Evolutionary conservation across 2,329 filamentous ascomycete species (phyloP).

Genomic region (Fusarium solani-melongenae): DNA sequence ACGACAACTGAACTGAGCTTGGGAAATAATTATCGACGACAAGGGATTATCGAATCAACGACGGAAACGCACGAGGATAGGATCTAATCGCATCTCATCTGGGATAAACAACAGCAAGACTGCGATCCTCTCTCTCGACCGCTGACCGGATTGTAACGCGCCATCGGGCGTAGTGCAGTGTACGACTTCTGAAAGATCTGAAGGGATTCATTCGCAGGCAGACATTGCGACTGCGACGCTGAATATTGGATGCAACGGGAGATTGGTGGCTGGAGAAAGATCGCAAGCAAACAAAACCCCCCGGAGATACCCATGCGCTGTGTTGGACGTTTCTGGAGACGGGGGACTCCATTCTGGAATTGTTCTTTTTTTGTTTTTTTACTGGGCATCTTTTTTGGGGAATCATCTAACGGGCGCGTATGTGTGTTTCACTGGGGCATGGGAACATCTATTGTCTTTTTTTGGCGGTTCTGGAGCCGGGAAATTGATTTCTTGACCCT

Average conservation of each 20-base stretch:
- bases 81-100: conserved; percentile 9
- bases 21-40: conserved; percentile 33
- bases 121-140: conserved; percentile 24
- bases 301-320: conserved; percentile 46
- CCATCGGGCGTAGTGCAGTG: conserved; percentile 42
- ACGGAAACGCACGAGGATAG: conserved; percentile 24
- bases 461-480: conserved; percentile 36
- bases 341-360: conserved; percentile 43
- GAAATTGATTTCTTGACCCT: conserved; percentile 42
- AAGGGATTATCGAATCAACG: conserved; percentile 23
- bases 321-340: conserved; percentile 43
- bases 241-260: conserved; percentile 39
- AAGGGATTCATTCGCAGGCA: conserved; percentile 11
- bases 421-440: conserved; percentile 29
- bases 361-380: conserved; percentile 35
- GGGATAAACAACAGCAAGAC: conserved; percentile 11
- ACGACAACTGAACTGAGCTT: conserved; percentile 17
- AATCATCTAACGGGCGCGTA: conserved; percentile 35
- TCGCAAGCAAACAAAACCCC: conserved; percentile 41
- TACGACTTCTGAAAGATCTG: conserved; percentile 38
- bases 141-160: conserved; percentile 36
- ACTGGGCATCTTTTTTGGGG: conserved; percentile 19
- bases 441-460: conserved; percentile 31
- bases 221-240: conserved; percentile 39
- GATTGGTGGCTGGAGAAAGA: conserved; percentile 44